These are phyloP conservation scores for Trypanosomatidae sp. DNA, from an alignment of 208 protist genomes.

Conservation along the genomic window DNA sequence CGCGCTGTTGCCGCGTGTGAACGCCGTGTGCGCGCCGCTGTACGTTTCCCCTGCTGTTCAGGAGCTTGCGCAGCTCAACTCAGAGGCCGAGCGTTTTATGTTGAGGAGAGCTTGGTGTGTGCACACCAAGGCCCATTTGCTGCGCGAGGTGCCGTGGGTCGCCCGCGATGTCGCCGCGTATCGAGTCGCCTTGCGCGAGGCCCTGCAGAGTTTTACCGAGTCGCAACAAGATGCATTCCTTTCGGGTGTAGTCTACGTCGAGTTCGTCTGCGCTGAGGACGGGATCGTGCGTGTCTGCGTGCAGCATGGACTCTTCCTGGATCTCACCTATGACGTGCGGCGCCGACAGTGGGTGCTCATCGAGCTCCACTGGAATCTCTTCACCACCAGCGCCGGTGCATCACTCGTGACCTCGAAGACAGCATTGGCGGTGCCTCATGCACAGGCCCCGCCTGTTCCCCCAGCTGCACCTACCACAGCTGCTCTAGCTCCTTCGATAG, in stretches of 20 bases:
- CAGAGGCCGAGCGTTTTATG: conserved; percentile 58
- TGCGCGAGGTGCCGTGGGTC: conserved; percentile 52
- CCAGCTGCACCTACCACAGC: not conserved
- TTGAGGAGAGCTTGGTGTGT: conserved; percentile 47
- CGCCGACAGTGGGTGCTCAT: conserved; percentile 44
- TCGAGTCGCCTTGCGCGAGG: conserved; percentile 12
- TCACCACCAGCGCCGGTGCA: conserved; percentile 24
- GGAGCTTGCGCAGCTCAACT: conserved; percentile 48
- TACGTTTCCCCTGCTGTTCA: conserved; percentile 62
- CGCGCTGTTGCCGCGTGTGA: conserved; percentile 47
- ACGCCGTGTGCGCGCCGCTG: conserved; percentile 20
- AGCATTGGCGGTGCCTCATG: not conserved
- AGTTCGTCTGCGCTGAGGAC: conserved; percentile 16
- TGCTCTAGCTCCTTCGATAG: not conserved
- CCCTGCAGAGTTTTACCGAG: conserved; percentile 10
- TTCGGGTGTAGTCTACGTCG: conserved; percentile 13
- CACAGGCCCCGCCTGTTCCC: not conserved
- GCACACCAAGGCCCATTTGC: conserved; percentile 54
- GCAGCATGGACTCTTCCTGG: conserved; percentile 51
- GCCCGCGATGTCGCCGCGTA: conserved; percentile 20
- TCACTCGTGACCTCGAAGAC: conserved; percentile 9
- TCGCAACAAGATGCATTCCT: conserved; percentile 9
- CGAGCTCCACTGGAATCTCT: conserved; percentile 53
- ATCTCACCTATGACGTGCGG: conserved; percentile 63
- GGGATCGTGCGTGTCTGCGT: conserved; percentile 61